These are phyloP conservation scores for Trifolium subterraneum DNA, from an alignment of 306 rosid species.

Conservation along the genomic window DNA sequence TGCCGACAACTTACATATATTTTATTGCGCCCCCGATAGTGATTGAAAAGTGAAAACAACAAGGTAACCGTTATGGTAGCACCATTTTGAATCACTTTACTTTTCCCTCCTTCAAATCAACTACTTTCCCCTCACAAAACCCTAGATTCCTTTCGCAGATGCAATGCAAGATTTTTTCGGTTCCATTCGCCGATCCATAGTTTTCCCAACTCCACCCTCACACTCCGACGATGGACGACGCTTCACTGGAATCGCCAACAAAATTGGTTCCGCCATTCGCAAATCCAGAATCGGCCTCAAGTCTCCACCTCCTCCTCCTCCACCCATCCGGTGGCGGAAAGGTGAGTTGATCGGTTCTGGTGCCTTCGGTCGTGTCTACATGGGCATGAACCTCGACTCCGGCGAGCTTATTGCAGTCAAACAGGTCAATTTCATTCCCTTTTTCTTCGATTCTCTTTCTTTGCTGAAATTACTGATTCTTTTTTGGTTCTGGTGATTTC, in stretches of 20 bases:
- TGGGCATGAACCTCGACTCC: slow-evolving; percentile 96
- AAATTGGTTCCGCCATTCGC: slow-evolving; percentile 76
- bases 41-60: slow-evolving; percentile 29
- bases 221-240: slow-evolving; percentile 56
- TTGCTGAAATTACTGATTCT: slow-evolving; percentile 15
- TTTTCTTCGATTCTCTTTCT: not conserved
- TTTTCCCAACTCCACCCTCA: slow-evolving; percentile 50
- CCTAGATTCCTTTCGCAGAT: slow-evolving; percentile 43
- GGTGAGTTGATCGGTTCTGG: slow-evolving; percentile 92
- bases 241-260: slow-evolving; percentile 69
- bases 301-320: slow-evolving; percentile 40
- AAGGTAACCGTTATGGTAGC: slow-evolving; percentile 41
- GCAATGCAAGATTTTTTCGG: slow-evolving; percentile 91
- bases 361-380: slow-evolving; percentile 87
- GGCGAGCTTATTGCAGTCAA: slow-evolving; percentile 95
- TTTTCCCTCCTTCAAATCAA: slow-evolving; percentile 42
- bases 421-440: slow-evolving; percentile 55
- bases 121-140: slow-evolving; percentile 31
- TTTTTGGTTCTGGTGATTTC: not conserved
- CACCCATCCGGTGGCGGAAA: slow-evolving; percentile 87
- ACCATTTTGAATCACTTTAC: slow-evolving; percentile 41
- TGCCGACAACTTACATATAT: not conserved
- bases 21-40: not conserved
- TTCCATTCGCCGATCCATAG: slow-evolving; percentile 83
- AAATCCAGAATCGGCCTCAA: slow-evolving; percentile 70